These are phyloP conservation scores for Hymenotorrendiella dingleyae DNA, from an alignment of 2,329 filamentous ascomycete species.

Conservation along the genomic window DNA sequence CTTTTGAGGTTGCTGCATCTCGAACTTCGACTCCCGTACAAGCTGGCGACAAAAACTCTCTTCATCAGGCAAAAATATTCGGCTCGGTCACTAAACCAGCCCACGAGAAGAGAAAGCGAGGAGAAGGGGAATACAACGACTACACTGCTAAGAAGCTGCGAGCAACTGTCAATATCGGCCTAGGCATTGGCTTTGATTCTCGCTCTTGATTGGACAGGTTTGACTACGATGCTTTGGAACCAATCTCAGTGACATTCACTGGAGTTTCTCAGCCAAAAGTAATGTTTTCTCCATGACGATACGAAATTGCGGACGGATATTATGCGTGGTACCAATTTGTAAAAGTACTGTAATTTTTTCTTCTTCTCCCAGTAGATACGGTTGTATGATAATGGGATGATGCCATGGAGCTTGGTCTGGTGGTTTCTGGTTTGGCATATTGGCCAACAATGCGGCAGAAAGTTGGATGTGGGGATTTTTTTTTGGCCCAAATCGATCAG, in stretches of 20 bases:
- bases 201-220: slow-evolving; percentile 2
- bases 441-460: too few species aligned
- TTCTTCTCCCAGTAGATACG: too few species aligned
- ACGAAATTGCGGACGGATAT: not conserved
- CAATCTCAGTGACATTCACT: not conserved
- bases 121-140: slow-evolving; percentile 14
- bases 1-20: slow-evolving; percentile 30
- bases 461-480: too few species aligned
- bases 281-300: not conserved
- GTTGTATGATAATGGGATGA: too few species aligned
- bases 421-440: too few species aligned
- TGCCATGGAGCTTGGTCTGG: too few species aligned
- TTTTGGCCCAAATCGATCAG: too few species aligned
- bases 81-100: slow-evolving; percentile 54
- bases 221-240: not conserved
- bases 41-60: slow-evolving; percentile 34
- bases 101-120: slow-evolving; percentile 32
- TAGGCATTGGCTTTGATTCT: slow-evolving; percentile 43
- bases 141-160: slow-evolving; percentile 43
- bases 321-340: too few species aligned
- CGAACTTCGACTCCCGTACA: slow-evolving; percentile 31
- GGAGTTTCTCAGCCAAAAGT: too few species aligned
- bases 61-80: slow-evolving; percentile 58
- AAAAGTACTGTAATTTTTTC: too few species aligned
- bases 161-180: slow-evolving; percentile 42